Conservation (phyloP, 1,284 basidiomycete species). For the Austropuccinia psidii region DNA sequence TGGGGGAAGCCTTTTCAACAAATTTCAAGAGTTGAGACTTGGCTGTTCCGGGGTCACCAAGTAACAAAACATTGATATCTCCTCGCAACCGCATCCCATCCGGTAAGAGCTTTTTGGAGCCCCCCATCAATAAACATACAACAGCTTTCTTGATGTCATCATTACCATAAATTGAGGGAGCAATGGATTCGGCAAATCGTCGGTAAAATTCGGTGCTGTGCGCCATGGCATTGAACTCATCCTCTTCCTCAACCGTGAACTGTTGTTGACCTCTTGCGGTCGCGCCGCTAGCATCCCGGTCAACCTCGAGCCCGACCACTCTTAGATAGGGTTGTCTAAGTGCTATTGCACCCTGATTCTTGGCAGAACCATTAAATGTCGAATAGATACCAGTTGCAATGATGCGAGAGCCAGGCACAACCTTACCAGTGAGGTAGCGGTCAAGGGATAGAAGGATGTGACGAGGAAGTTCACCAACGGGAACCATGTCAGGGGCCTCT, state of each 20-base stretch:
- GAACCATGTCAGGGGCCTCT: constrained; percentile 99
- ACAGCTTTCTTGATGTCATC: constrained; percentile 99
- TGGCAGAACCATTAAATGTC: constrained; percentile 62
- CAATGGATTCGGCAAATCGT: constrained; percentile 85
- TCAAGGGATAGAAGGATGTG: constrained; percentile 92
- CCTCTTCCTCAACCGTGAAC: constrained; percentile 93
- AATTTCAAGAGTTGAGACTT: constrained; percentile 97
- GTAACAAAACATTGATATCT: constrained; percentile 92
- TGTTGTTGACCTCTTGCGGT: constrained; percentile 59
- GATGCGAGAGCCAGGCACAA: constrained; percentile 87
- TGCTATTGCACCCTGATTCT: constrained; percentile 59
- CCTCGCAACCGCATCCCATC: constrained; percentile 96
- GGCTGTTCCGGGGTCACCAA: constrained; percentile 96
- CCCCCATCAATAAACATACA: constrained; percentile 87
- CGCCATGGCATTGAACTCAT: constrained; percentile 82
- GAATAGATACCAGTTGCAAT: constrained; percentile 96
- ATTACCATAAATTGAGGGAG: constrained; percentile 93
- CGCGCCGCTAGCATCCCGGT: constrained; percentile 56
- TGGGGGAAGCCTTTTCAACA: constrained; percentile 95
- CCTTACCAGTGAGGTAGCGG: constrained; percentile 72
- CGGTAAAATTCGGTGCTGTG: constrained; percentile 86
- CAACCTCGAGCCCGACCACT: constrained; percentile 81
- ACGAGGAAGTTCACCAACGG: constrained; percentile 91
- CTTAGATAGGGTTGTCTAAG: constrained; percentile 91
- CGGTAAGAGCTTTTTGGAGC: constrained; percentile 94